phyloP scores from a whole-genome alignment of 306 rosid species.

The Hippophae rhamnoides region DNA sequence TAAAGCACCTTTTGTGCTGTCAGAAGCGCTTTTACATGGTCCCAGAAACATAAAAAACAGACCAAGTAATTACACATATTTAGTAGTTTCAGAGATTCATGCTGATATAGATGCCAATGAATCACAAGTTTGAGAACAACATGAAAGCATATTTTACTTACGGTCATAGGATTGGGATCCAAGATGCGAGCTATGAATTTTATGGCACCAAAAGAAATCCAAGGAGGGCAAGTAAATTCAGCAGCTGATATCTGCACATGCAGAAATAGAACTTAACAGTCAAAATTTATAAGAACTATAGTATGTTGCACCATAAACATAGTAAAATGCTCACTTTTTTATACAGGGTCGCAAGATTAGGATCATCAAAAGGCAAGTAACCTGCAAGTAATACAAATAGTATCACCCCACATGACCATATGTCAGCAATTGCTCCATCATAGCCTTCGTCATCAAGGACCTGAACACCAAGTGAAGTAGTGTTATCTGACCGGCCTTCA shows the following conservation, averaged over 20 bases:
- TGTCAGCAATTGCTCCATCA: constrained; percentile 90
- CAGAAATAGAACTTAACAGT: constrained; percentile 23
- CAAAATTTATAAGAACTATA: constrained; percentile 11
- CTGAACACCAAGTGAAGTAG: constrained; percentile 27
- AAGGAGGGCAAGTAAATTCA: constrained; percentile 84
- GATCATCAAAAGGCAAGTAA: constrained; percentile 94
- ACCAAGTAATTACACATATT: too few relatives aligned
- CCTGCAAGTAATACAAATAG: constrained; percentile 98
- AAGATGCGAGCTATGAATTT: constrained; percentile 78
- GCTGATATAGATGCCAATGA: not conserved
- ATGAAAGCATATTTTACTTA: constrained; percentile 28
- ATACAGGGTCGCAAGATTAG: constrained; percentile 79
- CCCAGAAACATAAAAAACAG: too few relatives aligned
- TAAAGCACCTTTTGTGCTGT: too few relatives aligned
- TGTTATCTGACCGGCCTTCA: constrained; percentile 16
- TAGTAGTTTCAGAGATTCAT: too few relatives aligned
- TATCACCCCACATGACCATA: constrained; percentile 99
- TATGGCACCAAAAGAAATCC: constrained; percentile 89
- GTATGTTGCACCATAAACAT: constrained; percentile 9
- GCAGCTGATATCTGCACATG: constrained; percentile 81
- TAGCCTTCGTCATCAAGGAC: constrained; percentile 93
- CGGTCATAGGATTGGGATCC: constrained; percentile 90
- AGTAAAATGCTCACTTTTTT: constrained; percentile 56
- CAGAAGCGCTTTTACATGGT: too few relatives aligned
- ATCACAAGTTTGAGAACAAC: not conserved